Conservation (phyloP, 345 rosid species). For the Eucalyptus polybractea region DNA sequence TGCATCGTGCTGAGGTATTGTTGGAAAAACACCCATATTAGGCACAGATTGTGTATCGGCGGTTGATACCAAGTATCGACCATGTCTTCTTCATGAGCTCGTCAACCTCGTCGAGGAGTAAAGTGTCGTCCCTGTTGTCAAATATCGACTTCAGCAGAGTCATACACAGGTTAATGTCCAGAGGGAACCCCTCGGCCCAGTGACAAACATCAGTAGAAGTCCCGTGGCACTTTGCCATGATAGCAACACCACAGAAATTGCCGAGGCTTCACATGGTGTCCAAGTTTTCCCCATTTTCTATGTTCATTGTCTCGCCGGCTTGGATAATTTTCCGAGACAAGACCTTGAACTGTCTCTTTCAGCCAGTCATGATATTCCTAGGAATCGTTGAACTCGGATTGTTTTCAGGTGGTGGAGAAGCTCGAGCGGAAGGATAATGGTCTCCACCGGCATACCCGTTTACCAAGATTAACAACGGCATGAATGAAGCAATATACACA, state of each 20-base stretch:
- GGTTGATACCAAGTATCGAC: slow-evolving; percentile 58
- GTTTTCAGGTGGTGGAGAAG: slow-evolving; percentile 69
- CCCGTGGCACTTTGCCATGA: slow-evolving; percentile 50
- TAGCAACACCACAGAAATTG: slow-evolving; percentile 45
- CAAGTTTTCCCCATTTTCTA: slow-evolving; percentile 46
- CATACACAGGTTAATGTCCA: slow-evolving; percentile 51
- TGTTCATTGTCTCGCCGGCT: slow-evolving; percentile 27
- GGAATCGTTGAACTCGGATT: slow-evolving; percentile 50
- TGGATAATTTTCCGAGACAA: slow-evolving; percentile 7
- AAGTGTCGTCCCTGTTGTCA: slow-evolving; percentile 53
- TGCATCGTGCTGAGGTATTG: no score
- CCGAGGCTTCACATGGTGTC: slow-evolving; percentile 54
- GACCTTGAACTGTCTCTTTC: slow-evolving; percentile 51
- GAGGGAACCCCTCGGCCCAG: slow-evolving; percentile 90
- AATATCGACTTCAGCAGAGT: slow-evolving; percentile 64
- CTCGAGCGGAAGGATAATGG: slow-evolving; percentile 73
- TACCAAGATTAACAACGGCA: neutral
- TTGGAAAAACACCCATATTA: slow-evolving; percentile 9
- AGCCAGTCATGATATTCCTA: slow-evolving; percentile 73
- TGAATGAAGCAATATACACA: neutral
- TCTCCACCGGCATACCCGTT: slow-evolving; percentile 57
- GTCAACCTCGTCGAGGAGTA: slow-evolving; percentile 71
- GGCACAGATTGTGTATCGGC: slow-evolving; percentile 51
- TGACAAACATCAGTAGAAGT: slow-evolving; percentile 47
- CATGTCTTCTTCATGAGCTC: slow-evolving; percentile 91